Conservation (phyloP, 306 rosid genomes). For the Purshia tridentata region DNA sequence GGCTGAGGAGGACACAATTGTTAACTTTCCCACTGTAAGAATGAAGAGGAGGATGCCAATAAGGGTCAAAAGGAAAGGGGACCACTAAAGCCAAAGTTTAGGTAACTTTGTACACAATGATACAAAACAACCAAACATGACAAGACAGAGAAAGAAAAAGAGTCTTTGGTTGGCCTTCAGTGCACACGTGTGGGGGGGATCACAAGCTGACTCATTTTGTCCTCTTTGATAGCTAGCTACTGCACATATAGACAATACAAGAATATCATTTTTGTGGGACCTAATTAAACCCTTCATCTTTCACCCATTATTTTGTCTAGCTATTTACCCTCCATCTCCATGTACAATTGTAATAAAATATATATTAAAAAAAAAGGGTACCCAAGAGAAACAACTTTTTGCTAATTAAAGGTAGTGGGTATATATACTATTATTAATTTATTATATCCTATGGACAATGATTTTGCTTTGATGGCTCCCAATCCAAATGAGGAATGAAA, state of each 20-base stretch:
- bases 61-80: constrained; percentile 32
- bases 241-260: constrained; percentile 14
- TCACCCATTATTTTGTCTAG: neutral
- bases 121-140: constrained; percentile 10
- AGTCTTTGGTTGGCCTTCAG: neutral
- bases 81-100: constrained; percentile 1
- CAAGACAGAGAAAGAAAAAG: neutral
- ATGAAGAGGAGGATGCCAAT: constrained; percentile 49
- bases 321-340: neutral
- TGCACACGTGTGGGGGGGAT: constrained; percentile 31
- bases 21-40: constrained; percentile 49
- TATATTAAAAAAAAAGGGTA: too few relatives aligned
- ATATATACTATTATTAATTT: too few relatives aligned
- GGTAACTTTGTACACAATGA: constrained; percentile 6
- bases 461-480: too few relatives aligned
- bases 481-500: too few relatives aligned
- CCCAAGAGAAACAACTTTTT: too few relatives aligned
- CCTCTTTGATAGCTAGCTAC: constrained; percentile 1
- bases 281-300: neutral
- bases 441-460: too few relatives aligned
- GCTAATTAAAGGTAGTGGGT: too few relatives aligned
- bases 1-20: constrained; percentile 41
- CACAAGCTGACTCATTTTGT: constrained; percentile 16
- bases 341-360: too few relatives aligned
- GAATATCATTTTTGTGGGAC: neutral